Base-by-base conservation (phyloP, 805 yeast species). In the Barnettozyma sp. region DNA sequence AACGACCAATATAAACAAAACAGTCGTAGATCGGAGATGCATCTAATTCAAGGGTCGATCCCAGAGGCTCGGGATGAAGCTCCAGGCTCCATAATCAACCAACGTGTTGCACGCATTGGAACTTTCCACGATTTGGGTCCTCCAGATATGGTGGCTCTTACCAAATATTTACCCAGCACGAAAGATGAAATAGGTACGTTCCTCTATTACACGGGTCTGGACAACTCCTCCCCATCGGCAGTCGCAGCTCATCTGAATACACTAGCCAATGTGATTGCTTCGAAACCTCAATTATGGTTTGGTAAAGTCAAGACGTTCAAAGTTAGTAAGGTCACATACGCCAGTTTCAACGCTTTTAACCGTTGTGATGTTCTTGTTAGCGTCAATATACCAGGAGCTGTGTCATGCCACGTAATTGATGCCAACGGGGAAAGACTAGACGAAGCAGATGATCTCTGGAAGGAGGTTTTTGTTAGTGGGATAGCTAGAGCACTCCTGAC, bases 311-410 rank as follows among this genome's bases (percentile, higher is more conserved):
- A 73, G 49, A 68, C 69, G 41, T 82, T 76, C 71, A 77, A 74
- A 47, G 84, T 83, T 9, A 73, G 76, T n/a, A 74, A 78, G 50
- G 76, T 83, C 30, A 73, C 82, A 0, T 79, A 78, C 50, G 78
- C 84, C 32, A 61, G 78, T 13, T 85, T 78, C 61, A 87, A 92
- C 56, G 71, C 82, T 15, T 86, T 92, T 52, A 34, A 45, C n/a
- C 61, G 65, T 50, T 70, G 74, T 29, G 94, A 83, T 54, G 73
- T 80, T 56, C 65, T 83, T 30, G 85, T 83, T 18, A 70, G 76
- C 2, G 85, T 80, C 22, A 81, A 75, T 41, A 71, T 82, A 31
- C 92, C 94, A 2, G 94, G 94, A 16, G 70, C 74, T 36, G 80
- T 81, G 19, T 76, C 73, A 37, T 71, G 76, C 19, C 62, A 62